phyloP scores from a whole-genome alignment of 768 basidiomycete genomes.

The Rhizopogon salebrosus region DNA sequence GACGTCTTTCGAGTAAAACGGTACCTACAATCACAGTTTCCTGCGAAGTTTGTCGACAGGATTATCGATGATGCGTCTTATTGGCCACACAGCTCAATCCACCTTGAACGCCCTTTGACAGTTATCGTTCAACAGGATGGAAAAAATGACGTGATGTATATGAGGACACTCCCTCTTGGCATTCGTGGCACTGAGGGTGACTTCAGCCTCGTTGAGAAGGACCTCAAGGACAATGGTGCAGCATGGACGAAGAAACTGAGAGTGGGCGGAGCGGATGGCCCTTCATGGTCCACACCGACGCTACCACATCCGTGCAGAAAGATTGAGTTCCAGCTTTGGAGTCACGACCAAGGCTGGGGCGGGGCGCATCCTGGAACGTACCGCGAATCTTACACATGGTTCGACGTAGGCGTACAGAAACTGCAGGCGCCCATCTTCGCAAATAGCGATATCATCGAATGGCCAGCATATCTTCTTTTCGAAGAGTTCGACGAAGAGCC shows the following conservation, averaged over 20 bases:
- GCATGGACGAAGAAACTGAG: background rate
- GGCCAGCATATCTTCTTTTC: background rate
- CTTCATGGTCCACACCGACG: background rate
- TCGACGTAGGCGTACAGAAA: background rate
- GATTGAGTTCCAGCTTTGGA: slow-evolving; percentile 6
- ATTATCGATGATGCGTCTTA: slow-evolving; percentile 4
- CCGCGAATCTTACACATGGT: background rate
- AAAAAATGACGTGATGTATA: background rate
- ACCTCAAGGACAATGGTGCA: background rate
- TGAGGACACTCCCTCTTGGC: slow-evolving; percentile 4
- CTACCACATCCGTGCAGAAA: background rate
- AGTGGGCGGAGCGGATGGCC: background rate
- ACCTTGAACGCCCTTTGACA: background rate
- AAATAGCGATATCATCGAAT: background rate
- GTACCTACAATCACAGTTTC: background rate
- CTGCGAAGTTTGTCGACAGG: background rate
- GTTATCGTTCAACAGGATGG: background rate
- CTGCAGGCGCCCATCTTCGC: background rate
- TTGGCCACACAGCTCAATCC: slow-evolving; percentile 3
- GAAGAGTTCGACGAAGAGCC: too few species aligned
- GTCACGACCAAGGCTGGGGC: background rate
- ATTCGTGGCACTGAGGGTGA: slow-evolving; percentile 1
- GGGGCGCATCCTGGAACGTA: background rate
- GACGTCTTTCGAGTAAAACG: background rate
- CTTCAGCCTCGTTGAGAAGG: background rate